Evolutionary conservation across 2,329 filamentous ascomycete species (phyloP), one percentile per base, ranked within the genome.

Genomic region (Aspergillus tamarii): DNA sequence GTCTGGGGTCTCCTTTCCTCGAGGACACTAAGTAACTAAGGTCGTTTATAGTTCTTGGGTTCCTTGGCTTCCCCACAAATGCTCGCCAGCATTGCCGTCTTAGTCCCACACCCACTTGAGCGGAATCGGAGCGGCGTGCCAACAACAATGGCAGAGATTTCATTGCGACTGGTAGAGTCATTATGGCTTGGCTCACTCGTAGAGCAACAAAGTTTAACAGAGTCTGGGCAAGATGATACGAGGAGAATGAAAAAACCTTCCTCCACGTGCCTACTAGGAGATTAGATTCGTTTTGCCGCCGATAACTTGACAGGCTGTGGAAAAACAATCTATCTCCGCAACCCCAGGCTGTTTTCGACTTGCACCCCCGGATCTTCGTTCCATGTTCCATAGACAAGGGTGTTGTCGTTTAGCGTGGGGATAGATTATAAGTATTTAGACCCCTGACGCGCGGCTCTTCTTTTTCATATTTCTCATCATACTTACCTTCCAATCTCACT

Each of bases 311-410:
- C 61, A 53, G 63, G 56, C 66, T 23, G 23, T 55, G 16, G 14
- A 54, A 36, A 36, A 36, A 19, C 30, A 11, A 36, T 39, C 21
- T 5, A 36, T 55, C 52, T 55, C 52, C 52, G 32, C 52, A 36
- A 55, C 52, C 52, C 52, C 52, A 39, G 61, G 64, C 63, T 66
- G 55, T 65, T 57, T 66, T 65, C 60, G 62, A 50, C 66, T 59
- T 56, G 26, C 57, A 43, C 60, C 56, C 56, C 48, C 59, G 45
- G 57, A 59, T 59, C 41, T 59, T 58, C 56, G 26, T 52, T 54
- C 32, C 52, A 36, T 2, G 6, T 16, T 16, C 14, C 34, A 16
- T 39, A 55, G n/a, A 39, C 52, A 36, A 39, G 2, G 52, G 8
- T 26, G 34, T 54, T 28, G 28, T 10, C 19, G 19, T 55, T 34